Evolutionary conservation across 805 yeast genomes (phyloP), one percentile per base, ranked within the genome.

Genomic region (Candida adriatica): DNA sequence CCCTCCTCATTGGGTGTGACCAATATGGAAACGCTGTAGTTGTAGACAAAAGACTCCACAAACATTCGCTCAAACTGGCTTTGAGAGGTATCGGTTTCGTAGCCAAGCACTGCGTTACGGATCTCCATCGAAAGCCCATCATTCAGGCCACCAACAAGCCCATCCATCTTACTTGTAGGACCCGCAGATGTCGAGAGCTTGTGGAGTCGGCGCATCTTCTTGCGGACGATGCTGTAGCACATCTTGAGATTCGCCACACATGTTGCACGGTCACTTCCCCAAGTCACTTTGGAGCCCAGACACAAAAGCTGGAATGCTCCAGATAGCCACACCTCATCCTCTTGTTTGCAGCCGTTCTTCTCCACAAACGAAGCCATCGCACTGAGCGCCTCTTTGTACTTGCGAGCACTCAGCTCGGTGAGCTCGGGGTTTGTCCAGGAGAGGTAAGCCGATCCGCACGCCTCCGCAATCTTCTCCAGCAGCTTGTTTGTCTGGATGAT

Each of bases 31-130:
- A 61, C 53, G 6, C 66, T 52, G 37, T 61, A 67, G 35, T 61
- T 64, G 46, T 61, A 64, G 4, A 66, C 43, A 37, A 64, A 68
- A 23, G 70, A 64, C 31, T 68, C 74, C 15, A 64, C 34, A 27
- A 64, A 53, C 43, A 64, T 62, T 27, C 66, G 47, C 21, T 46
- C 48, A 26, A 45, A 46, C 30, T 43, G 47, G 10, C 19, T 22
- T 14, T 38, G 42, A 22, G 39, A 38, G 6, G 26, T 24, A 3
- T n/a, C n/a, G n/a, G n/a, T n/a, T n/a, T n/a, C n/a, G n/a, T n/a
- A 23, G 2, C 33, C 29, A 24, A 39, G 27, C 21, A 41, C 4
- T 9, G 26, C 20, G 21, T 22, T 21, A 16, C 16, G 18, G 15
- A 29, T 16, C 16, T 17, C 32, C 25, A 23, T 23, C 7, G 8